Base-by-base conservation (phyloP, 352 stramenopile genomes). In the Chrysophaeum taylorii region DNA sequence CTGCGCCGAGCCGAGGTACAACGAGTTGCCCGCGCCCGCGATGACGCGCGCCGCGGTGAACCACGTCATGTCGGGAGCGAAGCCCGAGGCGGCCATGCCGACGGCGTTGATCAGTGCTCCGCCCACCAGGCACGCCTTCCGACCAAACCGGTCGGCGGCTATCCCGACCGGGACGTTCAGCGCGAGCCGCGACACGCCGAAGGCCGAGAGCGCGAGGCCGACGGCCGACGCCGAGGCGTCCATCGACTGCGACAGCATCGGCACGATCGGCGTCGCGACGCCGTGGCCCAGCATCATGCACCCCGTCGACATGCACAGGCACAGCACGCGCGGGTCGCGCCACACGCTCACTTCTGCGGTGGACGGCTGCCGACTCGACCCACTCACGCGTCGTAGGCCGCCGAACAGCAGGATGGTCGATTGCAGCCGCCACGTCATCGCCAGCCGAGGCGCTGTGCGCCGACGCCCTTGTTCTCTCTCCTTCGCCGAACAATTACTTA, bases 231-330 rank as follows among this genome's bases (percentile, higher is more conserved):
- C 57, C 12, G 33, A 23, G 2, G 57, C 31, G 57, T 18, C 57
- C 12, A 66, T 31, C 2, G 4, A 21, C 14, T 9, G 2, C 14
- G 33, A 5, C 12, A 66, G 57, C 33, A 66, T 18, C 57, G 57
- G 57, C 14, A 66, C 27, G 57, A 27, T 23, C 57, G 57, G 57
- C 14, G 35, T 23, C 5, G 35, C 5, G 57, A 66, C 27, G 31
- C 57, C 57, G 33, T 66, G 57, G 31, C 57, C 57, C 16, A 45
- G 9, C 57, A 66, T 42, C 57, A 66, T 48, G n/a, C n/a, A n/a
- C n/a, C n/a, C n/a, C n/a, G n/a, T n/a, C n/a, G n/a, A n/a, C n/a
- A n/a, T n/a, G n/a, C n/a, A n/a, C n/a, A n/a, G n/a, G n/a, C n/a
- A n/a, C n/a, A n/a, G n/a, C n/a, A n/a, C n/a, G n/a, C n/a, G n/a